Evolutionary conservation across 768 basidiomycete species (phyloP).

Genomic region (Suillus clintonianus): DNA sequence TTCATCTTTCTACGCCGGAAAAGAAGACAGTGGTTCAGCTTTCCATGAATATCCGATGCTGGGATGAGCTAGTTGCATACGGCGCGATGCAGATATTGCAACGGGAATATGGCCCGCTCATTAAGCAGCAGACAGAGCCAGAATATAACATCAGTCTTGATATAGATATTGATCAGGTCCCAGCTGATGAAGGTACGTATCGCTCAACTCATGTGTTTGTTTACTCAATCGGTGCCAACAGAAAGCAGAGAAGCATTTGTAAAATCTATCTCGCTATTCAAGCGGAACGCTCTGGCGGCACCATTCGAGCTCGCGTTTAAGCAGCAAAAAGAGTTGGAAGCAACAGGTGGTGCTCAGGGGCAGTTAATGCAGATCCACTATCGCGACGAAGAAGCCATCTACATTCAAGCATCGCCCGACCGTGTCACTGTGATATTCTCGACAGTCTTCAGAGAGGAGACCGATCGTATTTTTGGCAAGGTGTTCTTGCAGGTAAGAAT

Average conservation of each 20-base stretch:
- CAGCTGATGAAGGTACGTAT: conserved; percentile 72
- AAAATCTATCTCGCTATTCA: conserved; percentile 79
- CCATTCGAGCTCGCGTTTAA: conserved; percentile 91
- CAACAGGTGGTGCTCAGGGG: conserved; percentile 63
- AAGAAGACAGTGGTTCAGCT: conserved; percentile 81
- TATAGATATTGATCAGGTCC: conserved; percentile 86
- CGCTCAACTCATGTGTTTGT: neutral
- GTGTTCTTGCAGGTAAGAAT: conserved; percentile 91
- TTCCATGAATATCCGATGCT: conserved; percentile 97
- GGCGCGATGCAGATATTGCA: conserved; percentile 80
- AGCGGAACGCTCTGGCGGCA: conserved; percentile 91
- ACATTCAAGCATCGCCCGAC: conserved; percentile 89
- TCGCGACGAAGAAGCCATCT: conserved; percentile 96
- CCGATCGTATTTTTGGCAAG: conserved; percentile 94
- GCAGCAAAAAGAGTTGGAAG: conserved; percentile 81
- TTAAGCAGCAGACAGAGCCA: conserved; percentile 70
- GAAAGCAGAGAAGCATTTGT: conserved; percentile 82
- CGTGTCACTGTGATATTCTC: conserved; percentile 98
- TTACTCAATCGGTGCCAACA: conserved; percentile 33
- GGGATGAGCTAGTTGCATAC: conserved; percentile 88
- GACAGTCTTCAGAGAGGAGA: conserved; percentile 95
- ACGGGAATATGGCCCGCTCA: conserved; percentile 79
- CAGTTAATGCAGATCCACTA: conserved; percentile 94
- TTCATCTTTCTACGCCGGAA: conserved; percentile 87
- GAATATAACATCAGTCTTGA: conserved; percentile 88